Conservation (phyloP, 202 grass and related monocot genomes). For the Carex arenaria region DNA sequence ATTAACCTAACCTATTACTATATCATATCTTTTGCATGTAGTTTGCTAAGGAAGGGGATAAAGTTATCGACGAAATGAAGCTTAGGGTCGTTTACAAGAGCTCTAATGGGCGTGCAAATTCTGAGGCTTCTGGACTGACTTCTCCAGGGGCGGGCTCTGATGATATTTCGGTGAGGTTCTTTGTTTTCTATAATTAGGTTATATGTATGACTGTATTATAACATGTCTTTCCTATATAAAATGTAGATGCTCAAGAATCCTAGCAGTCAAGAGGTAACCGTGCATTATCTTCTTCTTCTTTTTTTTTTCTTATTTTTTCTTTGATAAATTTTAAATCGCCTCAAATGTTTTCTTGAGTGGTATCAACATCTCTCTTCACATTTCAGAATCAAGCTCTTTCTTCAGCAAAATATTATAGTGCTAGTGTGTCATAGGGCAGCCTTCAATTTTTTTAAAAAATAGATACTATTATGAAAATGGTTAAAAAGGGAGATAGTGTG, state of each 20-base stretch:
- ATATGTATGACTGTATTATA: constrained; percentile 7
- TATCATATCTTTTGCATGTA: constrained; percentile 25
- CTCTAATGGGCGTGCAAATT: constrained; percentile 32
- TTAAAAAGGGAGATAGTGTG: not conserved
- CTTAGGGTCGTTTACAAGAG: constrained; percentile 76
- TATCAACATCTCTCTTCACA: not conserved
- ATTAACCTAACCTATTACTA: not conserved
- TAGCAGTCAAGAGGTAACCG: constrained; percentile 65
- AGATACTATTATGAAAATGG: not conserved
- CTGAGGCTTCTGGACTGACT: constrained; percentile 54
- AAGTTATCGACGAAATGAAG: constrained; percentile 92
- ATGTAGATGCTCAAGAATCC: constrained; percentile 81
- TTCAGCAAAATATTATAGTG: not conserved
- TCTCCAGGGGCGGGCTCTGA: constrained; percentile 47
- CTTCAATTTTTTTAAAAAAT: not conserved
- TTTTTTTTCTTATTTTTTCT: not conserved
- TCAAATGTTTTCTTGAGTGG: not conserved
- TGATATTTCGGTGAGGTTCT: constrained; percentile 49
- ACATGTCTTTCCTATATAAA: constrained; percentile 23
- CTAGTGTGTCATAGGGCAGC: not conserved
- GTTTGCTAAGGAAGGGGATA: constrained; percentile 91
- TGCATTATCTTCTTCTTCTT: not conserved
- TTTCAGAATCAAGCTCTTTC: not conserved
- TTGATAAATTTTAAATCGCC: not conserved
- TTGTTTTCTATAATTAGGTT: not conserved